Conservation (phyloP, 768 basidiomycete species). For the Strobilomyces dryophilus region DNA sequence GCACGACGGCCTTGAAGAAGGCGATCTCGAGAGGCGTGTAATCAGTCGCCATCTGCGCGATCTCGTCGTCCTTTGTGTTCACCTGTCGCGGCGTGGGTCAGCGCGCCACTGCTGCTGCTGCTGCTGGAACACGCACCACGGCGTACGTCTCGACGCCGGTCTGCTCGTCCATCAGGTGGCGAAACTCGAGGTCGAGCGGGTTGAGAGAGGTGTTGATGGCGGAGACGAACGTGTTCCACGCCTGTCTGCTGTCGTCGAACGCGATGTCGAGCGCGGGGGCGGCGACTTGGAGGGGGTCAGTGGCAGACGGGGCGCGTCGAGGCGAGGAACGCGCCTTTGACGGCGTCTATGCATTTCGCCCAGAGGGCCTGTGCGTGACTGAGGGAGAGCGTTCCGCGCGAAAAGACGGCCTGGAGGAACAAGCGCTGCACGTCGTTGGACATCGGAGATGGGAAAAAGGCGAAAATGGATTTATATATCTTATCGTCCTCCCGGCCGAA, state of each 20-base stretch:
- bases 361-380: conserved; percentile 63
- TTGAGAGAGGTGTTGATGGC: conserved; percentile 62
- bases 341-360: conserved; percentile 61
- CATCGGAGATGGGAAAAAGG: too few species aligned
- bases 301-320: neutral
- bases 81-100: conserved; percentile 42
- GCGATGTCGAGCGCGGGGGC: conserved; percentile 47
- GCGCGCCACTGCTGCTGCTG: neutral
- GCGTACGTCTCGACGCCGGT: conserved; percentile 63
- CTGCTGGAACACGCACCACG: conserved; percentile 45
- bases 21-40: conserved; percentile 76
- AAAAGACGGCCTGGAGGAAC: conserved; percentile 76
- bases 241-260: conserved; percentile 37
- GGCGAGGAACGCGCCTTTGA: conserved; percentile 47
- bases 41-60: conserved; percentile 82
- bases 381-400: conserved; percentile 63
- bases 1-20: conserved; percentile 79
- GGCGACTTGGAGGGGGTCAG: conserved; percentile 38
- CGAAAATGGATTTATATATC: too few species aligned
- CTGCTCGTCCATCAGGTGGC: conserved; percentile 56
- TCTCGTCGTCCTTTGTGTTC: conserved; percentile 74
- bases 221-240: conserved; percentile 59
- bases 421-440: conserved; percentile 68
- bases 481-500: too few species aligned
- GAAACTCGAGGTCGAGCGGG: conserved; percentile 70